These are phyloP conservation scores for Rhodotorula sp. DNA, from an alignment of 1,284 basidiomycete genomes.

Conservation along the genomic window DNA sequence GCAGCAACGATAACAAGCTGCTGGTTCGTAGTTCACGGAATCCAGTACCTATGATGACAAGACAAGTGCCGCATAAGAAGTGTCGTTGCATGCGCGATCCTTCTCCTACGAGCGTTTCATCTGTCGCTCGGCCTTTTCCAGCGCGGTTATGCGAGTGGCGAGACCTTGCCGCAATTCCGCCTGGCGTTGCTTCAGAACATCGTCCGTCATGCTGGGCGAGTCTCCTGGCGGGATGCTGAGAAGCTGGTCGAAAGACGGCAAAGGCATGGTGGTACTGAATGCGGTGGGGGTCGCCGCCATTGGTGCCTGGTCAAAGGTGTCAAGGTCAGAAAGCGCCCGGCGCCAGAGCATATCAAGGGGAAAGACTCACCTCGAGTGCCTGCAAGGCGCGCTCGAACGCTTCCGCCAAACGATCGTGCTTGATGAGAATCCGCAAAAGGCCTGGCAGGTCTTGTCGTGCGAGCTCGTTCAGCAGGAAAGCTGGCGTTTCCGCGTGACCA, in stretches of 20 bases:
- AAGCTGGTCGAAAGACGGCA: constrained; percentile 75
- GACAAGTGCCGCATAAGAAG: too few relatives aligned
- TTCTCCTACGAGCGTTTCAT: neutral
- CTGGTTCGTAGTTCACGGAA: neutral
- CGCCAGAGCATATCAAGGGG: constrained; percentile 9
- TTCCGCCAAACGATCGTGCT: constrained; percentile 73
- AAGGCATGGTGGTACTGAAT: constrained; percentile 65
- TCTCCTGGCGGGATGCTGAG: constrained; percentile 62
- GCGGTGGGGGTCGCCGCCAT: constrained; percentile 56
- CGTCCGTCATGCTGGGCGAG: constrained; percentile 28
- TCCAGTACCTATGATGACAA: neutral
- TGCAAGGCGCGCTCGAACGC: constrained; percentile 67
- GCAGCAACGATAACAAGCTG: neutral
- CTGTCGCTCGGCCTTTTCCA: constrained; percentile 19
- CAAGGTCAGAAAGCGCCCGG: neutral
- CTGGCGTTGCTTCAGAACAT: constrained; percentile 52
- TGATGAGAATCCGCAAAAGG: constrained; percentile 69
- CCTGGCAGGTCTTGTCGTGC: constrained; percentile 72
- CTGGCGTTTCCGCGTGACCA: constrained; percentile 64
- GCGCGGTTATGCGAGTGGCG: constrained; percentile 4
- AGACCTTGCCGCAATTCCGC: constrained; percentile 44
- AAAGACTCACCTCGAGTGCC: constrained; percentile 42
- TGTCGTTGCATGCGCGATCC: too few relatives aligned
- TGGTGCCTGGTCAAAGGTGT: constrained; percentile 55
- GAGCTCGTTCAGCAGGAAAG: constrained; percentile 74